These are phyloP conservation scores for Psilocybe cyanescens DNA, from an alignment of 768 basidiomycete species.

Conservation along the genomic window DNA sequence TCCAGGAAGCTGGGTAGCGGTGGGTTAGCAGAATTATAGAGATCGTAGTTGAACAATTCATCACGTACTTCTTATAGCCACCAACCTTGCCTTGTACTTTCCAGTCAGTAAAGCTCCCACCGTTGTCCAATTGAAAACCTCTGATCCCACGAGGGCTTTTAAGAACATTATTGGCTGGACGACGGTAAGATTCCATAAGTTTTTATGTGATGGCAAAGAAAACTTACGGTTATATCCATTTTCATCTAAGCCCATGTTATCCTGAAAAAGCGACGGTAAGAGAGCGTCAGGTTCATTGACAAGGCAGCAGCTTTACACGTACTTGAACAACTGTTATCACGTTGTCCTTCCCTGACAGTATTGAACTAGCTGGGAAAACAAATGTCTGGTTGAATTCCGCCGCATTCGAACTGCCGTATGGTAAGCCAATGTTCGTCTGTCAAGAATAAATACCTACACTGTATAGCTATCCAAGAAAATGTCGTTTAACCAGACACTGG, in stretches of 20 bases:
- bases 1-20: conserved; percentile 64
- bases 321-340: conserved; percentile 80
- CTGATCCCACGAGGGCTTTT: conserved; percentile 82
- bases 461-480: conserved; percentile 41
- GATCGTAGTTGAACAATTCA: not conserved
- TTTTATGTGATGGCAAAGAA: not conserved
- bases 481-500: conserved; percentile 80
- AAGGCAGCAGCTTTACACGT: conserved; percentile 10
- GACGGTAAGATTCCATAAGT: not conserved
- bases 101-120: conserved; percentile 58
- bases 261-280: conserved; percentile 39
- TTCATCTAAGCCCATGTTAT: conserved; percentile 82
- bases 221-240: conserved; percentile 44
- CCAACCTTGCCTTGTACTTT: conserved; percentile 78
- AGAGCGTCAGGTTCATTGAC: not conserved
- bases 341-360: conserved; percentile 61
- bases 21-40: not conserved
- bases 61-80: conserved; percentile 61
- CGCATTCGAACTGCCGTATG: conserved; percentile 20
- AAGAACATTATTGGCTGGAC: conserved; percentile 45
- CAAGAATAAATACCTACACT: not conserved
- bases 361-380: conserved; percentile 57
- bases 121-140: conserved; percentile 68
- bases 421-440: not conserved
- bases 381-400: conserved; percentile 73